Percentiles rank a stretch among this genome's conserved stretches.
Conservation (phyloP, 352 stramenopile species). For the Peronosclerospora sorghi region DNA sequence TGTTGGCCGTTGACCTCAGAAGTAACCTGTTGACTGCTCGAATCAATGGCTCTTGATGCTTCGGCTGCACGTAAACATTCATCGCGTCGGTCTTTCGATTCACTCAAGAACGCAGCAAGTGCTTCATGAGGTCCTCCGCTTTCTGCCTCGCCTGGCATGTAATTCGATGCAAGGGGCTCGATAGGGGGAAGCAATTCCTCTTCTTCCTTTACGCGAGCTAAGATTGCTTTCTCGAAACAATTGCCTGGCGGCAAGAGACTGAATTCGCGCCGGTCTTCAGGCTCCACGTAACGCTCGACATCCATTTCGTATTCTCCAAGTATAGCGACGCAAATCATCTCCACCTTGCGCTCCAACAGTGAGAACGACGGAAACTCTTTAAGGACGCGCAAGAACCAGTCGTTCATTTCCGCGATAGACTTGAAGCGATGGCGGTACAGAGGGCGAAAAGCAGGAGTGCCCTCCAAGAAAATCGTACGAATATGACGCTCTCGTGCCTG, state of each 20-base stretch:
- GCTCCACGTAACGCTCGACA: conserved; percentile 36
- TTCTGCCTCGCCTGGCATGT: not conserved
- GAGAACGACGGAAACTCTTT: conserved; percentile 70
- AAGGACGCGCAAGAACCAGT: conserved; percentile 49
- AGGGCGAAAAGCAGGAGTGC: conserved; percentile 34
- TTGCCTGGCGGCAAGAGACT: conserved; percentile 48
- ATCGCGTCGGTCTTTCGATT: conserved; percentile 30
- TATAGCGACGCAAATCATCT: conserved; percentile 41
- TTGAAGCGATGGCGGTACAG: conserved; percentile 58
- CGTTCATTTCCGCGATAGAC: conserved; percentile 28
- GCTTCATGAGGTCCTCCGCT: conserved; percentile 8
- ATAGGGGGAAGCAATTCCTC: conserved; percentile 26
- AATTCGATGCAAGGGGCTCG: conserved; percentile 1
- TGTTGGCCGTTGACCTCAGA: conserved; percentile 3
- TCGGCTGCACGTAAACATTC: conserved; percentile 32
- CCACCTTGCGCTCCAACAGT: conserved; percentile 61
- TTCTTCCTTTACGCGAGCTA: conserved; percentile 24
- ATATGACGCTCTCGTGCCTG: conserved; percentile 61
- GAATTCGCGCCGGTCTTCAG: conserved; percentile 47
- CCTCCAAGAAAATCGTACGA: conserved; percentile 59
- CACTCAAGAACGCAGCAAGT: conserved; percentile 17
- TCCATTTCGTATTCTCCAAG: conserved; percentile 8
- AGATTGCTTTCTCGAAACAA: conserved; percentile 38
- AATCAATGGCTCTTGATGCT: conserved; percentile 17
- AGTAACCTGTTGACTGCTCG: conserved; percentile 2